Evolutionary conservation across 2,329 filamentous ascomycete species (phyloP).

Genomic region (Paraphoma sp.): DNA sequence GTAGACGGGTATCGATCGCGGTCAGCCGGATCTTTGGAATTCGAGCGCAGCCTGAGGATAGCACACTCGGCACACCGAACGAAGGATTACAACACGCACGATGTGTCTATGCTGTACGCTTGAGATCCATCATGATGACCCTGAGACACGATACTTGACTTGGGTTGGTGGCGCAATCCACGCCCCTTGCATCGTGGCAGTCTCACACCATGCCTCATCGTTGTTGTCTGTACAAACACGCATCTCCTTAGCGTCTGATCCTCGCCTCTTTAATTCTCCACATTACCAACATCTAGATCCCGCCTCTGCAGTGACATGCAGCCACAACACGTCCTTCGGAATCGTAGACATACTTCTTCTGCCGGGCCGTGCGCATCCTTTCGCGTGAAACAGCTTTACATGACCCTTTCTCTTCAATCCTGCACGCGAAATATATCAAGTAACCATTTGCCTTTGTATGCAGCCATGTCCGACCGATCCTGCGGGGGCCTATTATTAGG

Average conservation of each 20-base stretch:
- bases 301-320: neutral
- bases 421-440: neutral
- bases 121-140: no score
- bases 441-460: neutral
- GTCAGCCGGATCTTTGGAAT: neutral
- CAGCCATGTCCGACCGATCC: neutral
- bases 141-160: neutral
- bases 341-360: neutral
- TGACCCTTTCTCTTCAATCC: neutral
- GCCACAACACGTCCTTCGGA: neutral
- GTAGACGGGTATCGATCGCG: neutral
- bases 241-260: neutral
- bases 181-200: neutral
- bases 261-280: neutral
- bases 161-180: neutral
- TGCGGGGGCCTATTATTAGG: constrained; percentile 7
- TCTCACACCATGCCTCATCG: neutral
- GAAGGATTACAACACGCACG: no score
- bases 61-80: neutral
- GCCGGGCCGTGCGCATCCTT: neutral
- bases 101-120: no score
- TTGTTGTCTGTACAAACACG: neutral
- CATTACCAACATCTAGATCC: neutral
- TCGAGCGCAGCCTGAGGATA: no score
- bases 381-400: neutral